Base-by-base conservation (phyloP, 163 green algal species). In the Smithsoniella earleae region DNA sequence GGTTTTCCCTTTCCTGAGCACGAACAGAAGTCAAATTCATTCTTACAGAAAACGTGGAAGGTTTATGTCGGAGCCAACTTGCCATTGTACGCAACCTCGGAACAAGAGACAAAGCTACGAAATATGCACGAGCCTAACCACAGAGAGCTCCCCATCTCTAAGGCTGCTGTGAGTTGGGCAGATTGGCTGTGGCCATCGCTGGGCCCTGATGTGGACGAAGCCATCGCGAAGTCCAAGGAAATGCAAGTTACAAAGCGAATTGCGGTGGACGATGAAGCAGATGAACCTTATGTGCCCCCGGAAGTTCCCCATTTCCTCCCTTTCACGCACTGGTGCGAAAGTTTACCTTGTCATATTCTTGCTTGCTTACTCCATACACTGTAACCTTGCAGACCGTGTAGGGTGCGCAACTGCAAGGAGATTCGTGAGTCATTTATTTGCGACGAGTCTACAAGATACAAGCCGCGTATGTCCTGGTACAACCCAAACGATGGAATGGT, bases 401-500 rank as follows among this genome's bases (percentile, higher is more conserved):
- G 58, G 58, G 43, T 69, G 5, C 58, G 58, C 25, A 36, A 69
- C 25, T 69, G 30, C 1, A 69, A 69, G 20, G 58, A 69, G 25
- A 1, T 69, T 4, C 31, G 58, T n/a, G 58, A 69, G 25, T 69
- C 58, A 6, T 69, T 69, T 1, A 69, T 69, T 34, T 69, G 58
- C 25, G 34, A 30, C 8, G 27, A 30, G 58, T n/a, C 31, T 5
- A 69, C 58, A 16, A 30, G 58, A 6, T 69, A 69, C 58, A 69
- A 69, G 58, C 58, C 58, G 43, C 38, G 58, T n/a, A 36, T 69
- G 58, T 30, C 58, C 16, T 69, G 58, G 58, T 69, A 69, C 58
- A 69, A 69, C 20, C 58, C 58, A 3, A 69, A 69, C 25, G 58
- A 69, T 38, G 58, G 58, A n/a, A 69, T 69, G 58, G 25, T 69